phyloP scores from a whole-genome alignment of 2,329 filamentous ascomycete species.

The Helminthosporium solani region DNA sequence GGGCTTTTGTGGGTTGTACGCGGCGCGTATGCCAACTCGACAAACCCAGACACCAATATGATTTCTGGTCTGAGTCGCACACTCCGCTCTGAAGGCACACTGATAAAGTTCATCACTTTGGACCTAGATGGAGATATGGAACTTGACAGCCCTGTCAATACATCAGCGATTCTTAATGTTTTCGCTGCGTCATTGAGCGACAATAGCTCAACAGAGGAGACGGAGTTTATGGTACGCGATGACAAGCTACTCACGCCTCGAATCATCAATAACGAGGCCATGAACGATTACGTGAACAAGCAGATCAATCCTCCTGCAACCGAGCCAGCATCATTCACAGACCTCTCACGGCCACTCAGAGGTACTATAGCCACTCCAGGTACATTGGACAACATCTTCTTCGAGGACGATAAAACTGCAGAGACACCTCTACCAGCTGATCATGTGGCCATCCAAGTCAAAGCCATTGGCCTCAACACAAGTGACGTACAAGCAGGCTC shows the following conservation, averaged over 20 bases:
- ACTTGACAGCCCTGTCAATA: not conserved
- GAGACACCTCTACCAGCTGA: slow-evolving; percentile 10
- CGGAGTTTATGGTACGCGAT: slow-evolving; percentile 19
- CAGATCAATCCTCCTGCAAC: slow-evolving; percentile 19
- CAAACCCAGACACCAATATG: slow-evolving; percentile 13
- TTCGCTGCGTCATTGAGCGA: slow-evolving; percentile 8
- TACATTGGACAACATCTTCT: slow-evolving; percentile 17
- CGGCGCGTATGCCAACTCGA: slow-evolving; percentile 12
- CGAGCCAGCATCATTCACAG: slow-evolving; percentile 15
- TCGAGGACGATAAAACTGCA: slow-evolving; percentile 16
- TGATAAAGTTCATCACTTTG: slow-evolving; percentile 15
- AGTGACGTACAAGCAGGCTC: slow-evolving; percentile 12
- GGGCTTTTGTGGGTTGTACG: slow-evolving; percentile 14
- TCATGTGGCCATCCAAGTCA: slow-evolving; percentile 40
- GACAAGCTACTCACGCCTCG: slow-evolving; percentile 18
- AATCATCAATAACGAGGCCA: slow-evolving; percentile 16
- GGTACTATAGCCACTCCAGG: slow-evolving; percentile 15
- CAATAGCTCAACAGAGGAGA: slow-evolving; percentile 9
- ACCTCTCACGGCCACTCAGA: slow-evolving; percentile 14
- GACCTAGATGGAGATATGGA: slow-evolving; percentile 12
- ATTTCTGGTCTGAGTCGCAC: slow-evolving; percentile 14
- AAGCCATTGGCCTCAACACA: slow-evolving; percentile 21
- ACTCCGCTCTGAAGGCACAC: slow-evolving; percentile 15
- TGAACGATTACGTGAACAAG: slow-evolving; percentile 27
- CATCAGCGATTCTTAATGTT: slow-evolving; percentile 13